These are phyloP conservation scores for Senna tora DNA, from an alignment of 306 rosid genomes.

Conservation along the genomic window DNA sequence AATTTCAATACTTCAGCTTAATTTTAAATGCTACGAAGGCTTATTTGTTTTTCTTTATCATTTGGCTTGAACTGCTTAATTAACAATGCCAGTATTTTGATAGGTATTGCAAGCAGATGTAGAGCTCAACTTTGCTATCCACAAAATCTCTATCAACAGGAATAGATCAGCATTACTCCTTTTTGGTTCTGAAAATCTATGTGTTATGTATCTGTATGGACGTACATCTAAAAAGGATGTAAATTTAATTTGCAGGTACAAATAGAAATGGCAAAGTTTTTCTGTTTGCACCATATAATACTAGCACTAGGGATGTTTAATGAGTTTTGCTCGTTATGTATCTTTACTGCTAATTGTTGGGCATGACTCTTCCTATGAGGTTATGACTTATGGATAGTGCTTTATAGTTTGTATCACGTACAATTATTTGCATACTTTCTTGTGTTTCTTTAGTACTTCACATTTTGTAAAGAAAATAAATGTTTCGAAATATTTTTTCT, in stretches of 20 bases:
- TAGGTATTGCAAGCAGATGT: conserved; percentile 80
- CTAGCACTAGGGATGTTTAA: conserved; percentile 49
- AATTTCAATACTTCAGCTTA: neutral
- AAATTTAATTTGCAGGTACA: conserved; percentile 75
- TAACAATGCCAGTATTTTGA: conserved; percentile 30
- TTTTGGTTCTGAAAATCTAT: conserved; percentile 63
- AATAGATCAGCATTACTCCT: conserved; percentile 77
- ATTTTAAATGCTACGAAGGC: neutral
- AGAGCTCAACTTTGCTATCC: conserved; percentile 55
- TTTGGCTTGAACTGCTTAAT: conserved; percentile 15
- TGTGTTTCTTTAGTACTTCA: conserved; percentile 38
- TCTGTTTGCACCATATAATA: neutral
- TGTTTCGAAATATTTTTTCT: neutral
- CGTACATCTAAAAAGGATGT: conserved; percentile 60
- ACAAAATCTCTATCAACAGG: conserved; percentile 71
- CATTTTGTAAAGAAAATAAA: neutral
- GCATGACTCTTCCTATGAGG: neutral
- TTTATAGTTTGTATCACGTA: neutral
- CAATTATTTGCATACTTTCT: neutral
- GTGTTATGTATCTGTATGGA: conserved; percentile 80
- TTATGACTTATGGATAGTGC: neutral
- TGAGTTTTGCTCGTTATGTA: conserved; percentile 45
- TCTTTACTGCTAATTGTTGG: neutral
- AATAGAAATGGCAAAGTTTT: neutral
- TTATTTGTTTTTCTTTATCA: neutral